Base-by-base conservation (phyloP, 257 asterid genomes). In the Nicotiana knightiana region DNA sequence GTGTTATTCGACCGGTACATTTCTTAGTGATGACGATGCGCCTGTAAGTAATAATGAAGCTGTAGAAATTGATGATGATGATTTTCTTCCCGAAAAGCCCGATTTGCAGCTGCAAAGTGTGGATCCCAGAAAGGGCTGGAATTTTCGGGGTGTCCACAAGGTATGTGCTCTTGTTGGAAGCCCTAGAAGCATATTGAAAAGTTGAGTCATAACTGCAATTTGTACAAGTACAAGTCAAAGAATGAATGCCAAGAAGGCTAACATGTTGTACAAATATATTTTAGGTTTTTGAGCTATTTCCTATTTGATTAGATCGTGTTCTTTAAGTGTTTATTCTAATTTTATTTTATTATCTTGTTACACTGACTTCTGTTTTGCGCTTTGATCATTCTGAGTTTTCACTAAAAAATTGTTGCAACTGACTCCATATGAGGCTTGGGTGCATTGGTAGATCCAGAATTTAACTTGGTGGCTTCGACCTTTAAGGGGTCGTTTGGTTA, bases 41-140 rank as follows among this genome's bases (percentile, higher is more conserved):
- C 93, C 82, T 17, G 76, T 75, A 26, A 77, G 39, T 67, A 66
- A 68, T 39, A 79, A 61, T 58, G 85, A 53, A 33, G 84, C 83
- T 71, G 62, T 58, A 63, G 90, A 84, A 8, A 81, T 91, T 46
- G 92, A 80, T 32, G 97, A 91, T 64, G 87, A 81, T 83, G 97
- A 90, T 86, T 89, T 92, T 85, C 88, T 85, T 48, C 88, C 90
- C 0, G 89, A 89, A 76, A 90, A 65, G 89, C 97, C 94, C 2
- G 93, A 93, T 76, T 86, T 96, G 75, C 87, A 91, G 81, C 87
- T 88, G 71, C 99, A 96, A 83, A 84, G 94, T 70, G 98, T 96
- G 83, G 97, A 94, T 89, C 99, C 99, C 59, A 82, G 84, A 67
- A 94, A 86, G 80, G 99, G 99, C 35, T 96, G 99, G 99, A 93